These are phyloP conservation scores for Fusarium palustre DNA, from an alignment of 2,329 filamentous ascomycete genomes.

Conservation along the genomic window DNA sequence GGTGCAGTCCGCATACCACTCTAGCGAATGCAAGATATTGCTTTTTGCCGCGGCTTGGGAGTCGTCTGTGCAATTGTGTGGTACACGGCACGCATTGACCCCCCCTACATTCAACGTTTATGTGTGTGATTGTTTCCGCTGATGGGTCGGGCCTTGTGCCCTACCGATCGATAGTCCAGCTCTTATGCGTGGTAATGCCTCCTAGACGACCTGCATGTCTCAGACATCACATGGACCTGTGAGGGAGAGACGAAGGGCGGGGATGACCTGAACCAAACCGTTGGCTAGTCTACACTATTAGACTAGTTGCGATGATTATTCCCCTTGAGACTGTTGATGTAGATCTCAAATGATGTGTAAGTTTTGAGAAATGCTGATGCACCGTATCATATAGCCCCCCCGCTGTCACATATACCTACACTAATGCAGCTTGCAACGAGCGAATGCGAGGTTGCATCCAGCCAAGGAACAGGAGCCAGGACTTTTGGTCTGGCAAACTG, in stretches of 20 bases:
- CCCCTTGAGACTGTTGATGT: constrained; percentile 32
- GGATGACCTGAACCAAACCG: constrained; percentile 14
- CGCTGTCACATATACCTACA: constrained; percentile 15
- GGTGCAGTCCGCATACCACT: constrained; percentile 4
- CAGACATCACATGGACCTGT: constrained; percentile 45
- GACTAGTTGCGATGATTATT: constrained; percentile 19
- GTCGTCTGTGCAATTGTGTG: constrained; percentile 18
- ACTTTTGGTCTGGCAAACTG: constrained; percentile 3
- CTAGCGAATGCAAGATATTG: constrained; percentile 24
- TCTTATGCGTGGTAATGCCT: constrained; percentile 22
- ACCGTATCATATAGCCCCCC: constrained; percentile 14
- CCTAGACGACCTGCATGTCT: constrained; percentile 42
- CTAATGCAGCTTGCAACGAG: constrained; percentile 25
- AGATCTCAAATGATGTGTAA: constrained; percentile 39
- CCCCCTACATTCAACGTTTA: constrained; percentile 19
- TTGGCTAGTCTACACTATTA: constrained; percentile 21
- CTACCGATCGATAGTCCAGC: constrained; percentile 32
- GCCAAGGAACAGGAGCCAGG: constrained; percentile 25
- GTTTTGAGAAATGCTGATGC: constrained; percentile 10
- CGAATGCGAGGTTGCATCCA: constrained; percentile 25
- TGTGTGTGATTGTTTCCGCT: constrained; percentile 29
- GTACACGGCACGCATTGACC: constrained; percentile 35
- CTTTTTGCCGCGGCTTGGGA: constrained; percentile 34
- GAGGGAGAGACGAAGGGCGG: constrained; percentile 22
- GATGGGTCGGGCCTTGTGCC: constrained; percentile 36